phyloP scores from a whole-genome alignment of 2,329 filamentous ascomycete genomes.

The Cladophialophora yegresii region DNA sequence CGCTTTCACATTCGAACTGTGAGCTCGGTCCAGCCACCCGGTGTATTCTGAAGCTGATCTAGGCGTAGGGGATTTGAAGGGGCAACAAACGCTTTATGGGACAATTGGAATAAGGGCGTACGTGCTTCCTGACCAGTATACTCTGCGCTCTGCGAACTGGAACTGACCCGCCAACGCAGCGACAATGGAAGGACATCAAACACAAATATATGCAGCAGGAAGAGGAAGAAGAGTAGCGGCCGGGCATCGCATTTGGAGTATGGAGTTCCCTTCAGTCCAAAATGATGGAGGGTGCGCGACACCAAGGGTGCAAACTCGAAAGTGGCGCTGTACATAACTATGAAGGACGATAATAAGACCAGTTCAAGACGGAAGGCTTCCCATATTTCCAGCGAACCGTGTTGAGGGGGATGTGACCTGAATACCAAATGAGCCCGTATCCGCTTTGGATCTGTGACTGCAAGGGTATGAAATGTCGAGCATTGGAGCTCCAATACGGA shows the following conservation, averaged over 20 bases:
- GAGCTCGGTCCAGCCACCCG: constrained; percentile 46
- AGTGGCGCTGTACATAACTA: constrained; percentile 29
- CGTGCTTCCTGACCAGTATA: constrained; percentile 45
- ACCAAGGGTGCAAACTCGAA: no score
- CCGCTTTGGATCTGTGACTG: background rate
- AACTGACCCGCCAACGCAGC: constrained; percentile 55
- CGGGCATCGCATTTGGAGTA: constrained; percentile 28
- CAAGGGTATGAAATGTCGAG: background rate
- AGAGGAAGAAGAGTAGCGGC: constrained; percentile 58
- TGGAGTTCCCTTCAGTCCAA: background rate
- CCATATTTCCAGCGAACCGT: background rate
- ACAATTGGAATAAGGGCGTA: constrained; percentile 88
- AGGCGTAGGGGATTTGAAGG: constrained; percentile 74
- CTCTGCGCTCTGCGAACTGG: background rate
- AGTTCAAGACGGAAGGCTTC: background rate
- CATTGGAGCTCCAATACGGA: background rate
- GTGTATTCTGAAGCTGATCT: constrained; percentile 8
- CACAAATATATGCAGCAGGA: constrained; percentile 74
- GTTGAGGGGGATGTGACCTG: background rate
- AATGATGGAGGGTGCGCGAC: constrained; percentile 4
- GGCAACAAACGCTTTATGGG: constrained; percentile 78
- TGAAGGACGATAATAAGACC: constrained; percentile 13
- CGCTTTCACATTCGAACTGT: constrained; percentile 95
- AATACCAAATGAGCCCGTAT: background rate
- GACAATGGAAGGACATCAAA: constrained; percentile 99